These are phyloP conservation scores for Apiospora malaysiana DNA, from an alignment of 2,329 filamentous ascomycete species.

Conservation along the genomic window DNA sequence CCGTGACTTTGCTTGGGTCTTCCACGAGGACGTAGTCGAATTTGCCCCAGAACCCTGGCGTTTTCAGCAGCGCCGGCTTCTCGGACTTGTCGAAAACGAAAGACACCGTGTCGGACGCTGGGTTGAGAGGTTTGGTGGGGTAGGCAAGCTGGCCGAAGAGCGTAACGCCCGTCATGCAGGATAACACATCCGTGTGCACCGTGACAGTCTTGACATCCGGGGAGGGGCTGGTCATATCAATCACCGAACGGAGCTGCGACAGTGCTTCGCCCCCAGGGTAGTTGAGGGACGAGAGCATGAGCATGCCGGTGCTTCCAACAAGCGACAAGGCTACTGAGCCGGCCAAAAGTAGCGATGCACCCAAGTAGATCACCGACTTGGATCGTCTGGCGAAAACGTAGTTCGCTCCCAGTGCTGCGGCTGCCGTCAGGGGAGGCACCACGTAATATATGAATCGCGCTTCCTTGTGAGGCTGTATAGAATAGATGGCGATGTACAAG, in stretches of 20 bases:
- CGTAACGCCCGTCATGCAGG: conserved; percentile 75
- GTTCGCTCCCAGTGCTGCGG: conserved; percentile 75
- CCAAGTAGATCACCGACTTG: conserved; percentile 63
- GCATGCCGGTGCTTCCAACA: conserved; percentile 66
- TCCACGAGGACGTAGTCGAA: conserved; percentile 70
- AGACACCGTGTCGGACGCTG: conserved; percentile 36
- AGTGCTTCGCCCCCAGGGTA: conserved; percentile 92
- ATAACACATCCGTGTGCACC: conserved; percentile 69
- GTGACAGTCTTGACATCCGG: conserved; percentile 43
- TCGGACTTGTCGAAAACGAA: conserved; percentile 68
- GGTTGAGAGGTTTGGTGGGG: conserved; percentile 32
- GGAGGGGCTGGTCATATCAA: conserved; percentile 39
- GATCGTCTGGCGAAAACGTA: conserved; percentile 70
- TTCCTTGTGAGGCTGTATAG: conserved; percentile 92
- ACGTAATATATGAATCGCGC: conserved; percentile 93
- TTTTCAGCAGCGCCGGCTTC: conserved; percentile 48
- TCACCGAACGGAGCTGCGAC: conserved; percentile 51
- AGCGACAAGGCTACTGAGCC: conserved; percentile 67
- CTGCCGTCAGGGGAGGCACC: conserved; percentile 79
- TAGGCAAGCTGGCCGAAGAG: conserved; percentile 63
- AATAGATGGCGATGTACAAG: conserved; percentile 80
- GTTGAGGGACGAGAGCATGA: conserved; percentile 84
- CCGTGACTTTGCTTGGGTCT: conserved; percentile 52
- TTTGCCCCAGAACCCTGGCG: conserved; percentile 63
- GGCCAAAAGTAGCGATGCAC: conserved; percentile 61